A percentile compares a stretch with the other conserved stretches of the same genome.
Evolutionary conservation across 257 asterid genomes (phyloP).

Genomic region (Thymus quinquecostatus): DNA sequence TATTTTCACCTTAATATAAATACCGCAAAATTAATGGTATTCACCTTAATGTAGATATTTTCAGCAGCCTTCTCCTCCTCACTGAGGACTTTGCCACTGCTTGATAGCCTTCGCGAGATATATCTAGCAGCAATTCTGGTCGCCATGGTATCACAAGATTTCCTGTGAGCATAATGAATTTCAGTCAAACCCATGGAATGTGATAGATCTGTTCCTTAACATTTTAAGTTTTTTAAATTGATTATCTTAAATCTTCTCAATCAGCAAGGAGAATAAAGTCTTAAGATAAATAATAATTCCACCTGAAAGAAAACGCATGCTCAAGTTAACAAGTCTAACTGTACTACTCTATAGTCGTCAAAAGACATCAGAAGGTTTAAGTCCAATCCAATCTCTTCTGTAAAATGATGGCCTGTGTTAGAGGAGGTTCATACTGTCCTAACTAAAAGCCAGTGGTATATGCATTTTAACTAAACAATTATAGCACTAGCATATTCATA

Average conservation of each 20-base stretch:
- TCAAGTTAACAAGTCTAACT: not conserved
- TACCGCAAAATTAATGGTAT: not conserved
- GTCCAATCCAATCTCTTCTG: not conserved
- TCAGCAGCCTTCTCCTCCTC: slow-evolving; percentile 99
- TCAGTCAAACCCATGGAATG: slow-evolving; percentile 7
- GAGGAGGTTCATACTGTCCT: slow-evolving; percentile 9
- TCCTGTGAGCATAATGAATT: slow-evolving; percentile 38
- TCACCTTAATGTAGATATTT: slow-evolving; percentile 89
- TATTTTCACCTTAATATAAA: not conserved
- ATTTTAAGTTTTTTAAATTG: not conserved
- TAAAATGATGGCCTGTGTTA: slow-evolving; percentile 23
- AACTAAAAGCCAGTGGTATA: not conserved
- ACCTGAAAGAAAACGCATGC: not conserved
- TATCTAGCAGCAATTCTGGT: slow-evolving; percentile 68
- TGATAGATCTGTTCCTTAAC: not conserved
- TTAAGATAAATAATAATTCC: slow-evolving; percentile 1
- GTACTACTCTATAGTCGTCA: not conserved
- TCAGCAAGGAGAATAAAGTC: slow-evolving; percentile 14
- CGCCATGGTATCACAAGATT: slow-evolving; percentile 57
- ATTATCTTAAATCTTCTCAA: slow-evolving; percentile 21
- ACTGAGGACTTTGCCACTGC: slow-evolving; percentile 70
- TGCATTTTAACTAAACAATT: not conserved
- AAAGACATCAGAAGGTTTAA: slow-evolving; percentile 9
- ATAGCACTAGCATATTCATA: slow-evolving; percentile 6
- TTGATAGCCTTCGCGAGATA: slow-evolving; percentile 76